phyloP scores from a whole-genome alignment of 805 yeast species.

The Saccharomycopsis fibuligera region DNA sequence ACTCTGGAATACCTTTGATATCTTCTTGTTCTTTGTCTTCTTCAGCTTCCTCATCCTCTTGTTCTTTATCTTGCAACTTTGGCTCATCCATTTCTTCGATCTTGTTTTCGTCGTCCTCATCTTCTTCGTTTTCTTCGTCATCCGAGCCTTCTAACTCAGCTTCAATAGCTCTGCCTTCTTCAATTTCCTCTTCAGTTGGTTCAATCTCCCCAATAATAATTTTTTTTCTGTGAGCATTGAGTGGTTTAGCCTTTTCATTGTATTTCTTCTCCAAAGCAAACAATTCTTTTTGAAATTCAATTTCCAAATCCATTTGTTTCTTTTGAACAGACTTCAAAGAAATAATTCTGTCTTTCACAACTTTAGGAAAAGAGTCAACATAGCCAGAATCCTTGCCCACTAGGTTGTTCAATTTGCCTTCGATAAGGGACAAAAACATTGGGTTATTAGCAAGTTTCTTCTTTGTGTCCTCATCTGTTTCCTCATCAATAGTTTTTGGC shows the following conservation, averaged over 20 bases:
- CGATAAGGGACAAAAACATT: slow-evolving; percentile 76
- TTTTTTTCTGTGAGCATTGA: slow-evolving; percentile 65
- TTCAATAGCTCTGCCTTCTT: slow-evolving; percentile 67
- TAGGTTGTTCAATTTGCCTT: slow-evolving; percentile 77
- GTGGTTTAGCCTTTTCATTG: slow-evolving; percentile 64
- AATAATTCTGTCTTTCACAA: slow-evolving; percentile 67
- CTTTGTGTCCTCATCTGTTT: slow-evolving; percentile 35
- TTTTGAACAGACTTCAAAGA: slow-evolving; percentile 80
- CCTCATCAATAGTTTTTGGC: slow-evolving; percentile 71
- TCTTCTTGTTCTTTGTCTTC: slow-evolving; percentile 41
- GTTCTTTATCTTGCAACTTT: slow-evolving; percentile 33
- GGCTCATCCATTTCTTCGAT: slow-evolving; percentile 29
- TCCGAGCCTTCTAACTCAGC: slow-evolving; percentile 46
- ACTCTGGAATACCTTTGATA: slow-evolving; percentile 78
- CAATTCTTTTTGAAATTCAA: slow-evolving; percentile 85
- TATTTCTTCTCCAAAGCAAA: slow-evolving; percentile 80
- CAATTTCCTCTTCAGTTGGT: slow-evolving; percentile 75
- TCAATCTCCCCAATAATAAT: slow-evolving; percentile 67
- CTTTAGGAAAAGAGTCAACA: slow-evolving; percentile 64
- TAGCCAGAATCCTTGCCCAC: slow-evolving; percentile 88
- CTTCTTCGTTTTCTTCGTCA: slow-evolving; percentile 35
- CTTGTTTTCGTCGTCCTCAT: slow-evolving; percentile 36
- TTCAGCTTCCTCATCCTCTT: slow-evolving; percentile 36
- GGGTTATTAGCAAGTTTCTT: slow-evolving; percentile 64
- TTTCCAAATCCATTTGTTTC: slow-evolving; percentile 76